Conservation (phyloP, 225 moss, liverwort and hornwort genomes). For the Thuidium tamariscinum region DNA sequence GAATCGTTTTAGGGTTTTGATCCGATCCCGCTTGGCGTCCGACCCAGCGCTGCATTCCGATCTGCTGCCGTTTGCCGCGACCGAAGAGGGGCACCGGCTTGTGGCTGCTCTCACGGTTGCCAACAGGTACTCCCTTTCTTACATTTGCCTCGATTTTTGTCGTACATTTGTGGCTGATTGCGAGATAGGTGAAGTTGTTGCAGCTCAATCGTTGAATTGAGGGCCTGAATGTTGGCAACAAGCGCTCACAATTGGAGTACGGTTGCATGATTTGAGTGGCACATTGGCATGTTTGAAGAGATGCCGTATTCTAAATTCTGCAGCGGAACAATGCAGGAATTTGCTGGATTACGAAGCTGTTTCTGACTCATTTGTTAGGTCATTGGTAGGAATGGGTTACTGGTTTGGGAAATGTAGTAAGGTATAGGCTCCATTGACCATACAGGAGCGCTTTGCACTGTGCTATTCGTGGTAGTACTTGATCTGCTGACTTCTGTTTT, state of each 20-base stretch:
- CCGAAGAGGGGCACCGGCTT: constrained; percentile 30
- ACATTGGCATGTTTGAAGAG: background rate
- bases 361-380: background rate
- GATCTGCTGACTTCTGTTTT: background rate
- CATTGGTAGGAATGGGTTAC: background rate
- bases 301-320: background rate
- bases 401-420: background rate
- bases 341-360: background rate
- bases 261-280: background rate
- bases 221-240: background rate
- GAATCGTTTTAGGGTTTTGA: constrained; percentile 22
- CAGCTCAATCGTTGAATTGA: background rate
- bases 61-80: constrained; percentile 50
- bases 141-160: background rate
- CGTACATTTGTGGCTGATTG: background rate
- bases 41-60: constrained; percentile 50
- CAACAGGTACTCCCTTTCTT: constrained; percentile 29
- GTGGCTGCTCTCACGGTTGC: constrained; percentile 28
- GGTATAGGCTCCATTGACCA: background rate
- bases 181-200: background rate
- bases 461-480: background rate
- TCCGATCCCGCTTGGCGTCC: constrained; percentile 40
- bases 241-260: background rate
- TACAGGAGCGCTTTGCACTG: background rate
- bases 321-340: background rate